These are phyloP conservation scores for Penicillium sclerotiorum DNA, from an alignment of 2,329 filamentous ascomycete species.

Conservation along the genomic window DNA sequence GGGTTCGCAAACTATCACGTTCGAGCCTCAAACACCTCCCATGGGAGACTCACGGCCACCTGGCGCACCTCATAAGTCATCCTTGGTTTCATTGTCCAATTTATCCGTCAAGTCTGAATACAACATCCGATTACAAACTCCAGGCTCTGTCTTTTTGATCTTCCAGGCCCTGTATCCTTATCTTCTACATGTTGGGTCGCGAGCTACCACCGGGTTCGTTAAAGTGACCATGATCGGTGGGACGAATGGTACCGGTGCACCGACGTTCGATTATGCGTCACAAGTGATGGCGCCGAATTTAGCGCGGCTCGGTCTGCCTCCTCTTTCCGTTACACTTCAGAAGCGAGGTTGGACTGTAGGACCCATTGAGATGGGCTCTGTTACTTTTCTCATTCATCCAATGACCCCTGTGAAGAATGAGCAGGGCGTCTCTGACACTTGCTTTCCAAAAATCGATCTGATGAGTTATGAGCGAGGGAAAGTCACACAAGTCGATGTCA, in stretches of 20 bases:
- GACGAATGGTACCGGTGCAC: constrained; percentile 59
- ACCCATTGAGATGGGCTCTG: constrained; percentile 48
- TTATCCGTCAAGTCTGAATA: constrained; percentile 35
- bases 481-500: constrained; percentile 42
- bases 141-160: constrained; percentile 58
- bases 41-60: background rate
- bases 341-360: constrained; percentile 59
- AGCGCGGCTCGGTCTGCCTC: constrained; percentile 52
- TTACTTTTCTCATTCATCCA: constrained; percentile 53
- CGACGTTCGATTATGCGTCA: constrained; percentile 58
- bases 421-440: background rate
- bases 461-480: constrained; percentile 29
- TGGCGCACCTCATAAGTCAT: background rate
- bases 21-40: constrained; percentile 28
- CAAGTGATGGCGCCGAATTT: constrained; percentile 61
- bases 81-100: constrained; percentile 13
- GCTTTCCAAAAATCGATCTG: constrained; percentile 39
- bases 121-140: constrained; percentile 48
- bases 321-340: constrained; percentile 45
- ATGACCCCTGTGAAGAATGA: constrained; percentile 23
- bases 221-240: constrained; percentile 57
- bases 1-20: constrained; percentile 38
- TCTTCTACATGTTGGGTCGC: constrained; percentile 50
- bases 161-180: constrained; percentile 64
- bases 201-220: constrained; percentile 23